Conservation (phyloP, 352 stramenopile genomes). For the Pythium phragmitis region DNA sequence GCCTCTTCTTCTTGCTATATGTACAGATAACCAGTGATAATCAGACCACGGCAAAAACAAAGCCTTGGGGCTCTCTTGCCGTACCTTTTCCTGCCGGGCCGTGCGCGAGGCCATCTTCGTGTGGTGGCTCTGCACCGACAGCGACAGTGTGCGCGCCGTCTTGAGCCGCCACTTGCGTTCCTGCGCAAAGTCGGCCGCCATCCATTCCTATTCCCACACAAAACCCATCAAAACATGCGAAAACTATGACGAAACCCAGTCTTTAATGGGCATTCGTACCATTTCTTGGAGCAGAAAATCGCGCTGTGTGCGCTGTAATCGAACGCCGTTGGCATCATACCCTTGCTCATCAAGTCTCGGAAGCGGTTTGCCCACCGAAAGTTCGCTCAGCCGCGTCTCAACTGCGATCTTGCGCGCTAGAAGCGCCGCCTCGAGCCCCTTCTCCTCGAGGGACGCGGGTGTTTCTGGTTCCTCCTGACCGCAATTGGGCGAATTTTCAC, state of each 20-base stretch:
- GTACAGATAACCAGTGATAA: neutral
- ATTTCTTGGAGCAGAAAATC: constrained; percentile 86
- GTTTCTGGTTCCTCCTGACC: constrained; percentile 16
- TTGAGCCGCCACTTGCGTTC: constrained; percentile 87
- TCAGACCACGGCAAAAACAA: too few relatives aligned
- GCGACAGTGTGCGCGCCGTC: constrained; percentile 68
- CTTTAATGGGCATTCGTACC: constrained; percentile 22
- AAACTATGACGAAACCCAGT: neutral
- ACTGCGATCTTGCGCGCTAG: constrained; percentile 38
- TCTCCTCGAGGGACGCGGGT: neutral
- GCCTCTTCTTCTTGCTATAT: constrained; percentile 39
- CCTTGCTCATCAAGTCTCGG: constrained; percentile 32
- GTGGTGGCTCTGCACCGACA: constrained; percentile 58
- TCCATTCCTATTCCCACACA: constrained; percentile 55
- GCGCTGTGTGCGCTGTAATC: constrained; percentile 45
- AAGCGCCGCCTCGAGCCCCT: constrained; percentile 36
- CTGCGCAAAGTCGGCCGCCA: constrained; percentile 91
- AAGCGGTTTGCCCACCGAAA: constrained; percentile 55
- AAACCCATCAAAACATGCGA: neutral
- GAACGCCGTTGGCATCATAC: constrained; percentile 39
- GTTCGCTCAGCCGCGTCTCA: constrained; percentile 36
- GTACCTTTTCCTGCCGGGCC: constrained; percentile 40
- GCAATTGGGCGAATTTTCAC: constrained; percentile 11
- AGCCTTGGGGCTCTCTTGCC: neutral
- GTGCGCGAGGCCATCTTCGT: constrained; percentile 40